Evolutionary conservation across 257 asterid genomes (phyloP).

Genomic region (Agastache rugosa): DNA sequence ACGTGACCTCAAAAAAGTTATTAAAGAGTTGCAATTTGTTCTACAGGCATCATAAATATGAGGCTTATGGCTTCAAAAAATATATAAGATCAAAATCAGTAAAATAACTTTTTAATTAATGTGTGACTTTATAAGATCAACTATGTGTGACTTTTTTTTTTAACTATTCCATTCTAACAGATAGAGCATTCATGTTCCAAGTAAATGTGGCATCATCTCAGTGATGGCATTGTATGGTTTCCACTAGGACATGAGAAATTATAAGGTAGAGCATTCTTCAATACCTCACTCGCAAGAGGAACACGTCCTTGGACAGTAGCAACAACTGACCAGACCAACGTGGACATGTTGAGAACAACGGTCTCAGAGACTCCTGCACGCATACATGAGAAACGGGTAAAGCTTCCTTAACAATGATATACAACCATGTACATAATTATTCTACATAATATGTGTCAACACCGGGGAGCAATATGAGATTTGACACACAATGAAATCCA

Average conservation of each 20-base stretch:
- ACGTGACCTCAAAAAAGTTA: background rate
- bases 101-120: too few relatives aligned
- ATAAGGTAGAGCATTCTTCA: conserved; percentile 30
- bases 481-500: background rate
- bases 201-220: conserved; percentile 6
- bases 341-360: conserved; percentile 93
- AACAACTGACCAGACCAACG: conserved; percentile 86
- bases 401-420: background rate
- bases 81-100: background rate
- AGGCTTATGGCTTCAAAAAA: background rate
- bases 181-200: conserved; percentile 13
- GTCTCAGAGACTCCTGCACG: conserved; percentile 91
- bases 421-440: conserved; percentile 22
- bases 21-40: conserved; percentile 18
- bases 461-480: conserved; percentile 2
- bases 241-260: conserved; percentile 18
- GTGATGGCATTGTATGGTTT: conserved; percentile 7
- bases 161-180: conserved; percentile 6
- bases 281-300: conserved; percentile 98
- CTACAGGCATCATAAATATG: background rate
- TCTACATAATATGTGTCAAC: background rate
- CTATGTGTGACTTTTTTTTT: background rate
- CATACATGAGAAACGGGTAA: conserved; percentile 31
- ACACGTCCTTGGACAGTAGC: conserved; percentile 90
- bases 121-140: too few relatives aligned